These are phyloP conservation scores for Beauveria brongniartii DNA, from an alignment of 2,329 filamentous ascomycete genomes.

Conservation along the genomic window DNA sequence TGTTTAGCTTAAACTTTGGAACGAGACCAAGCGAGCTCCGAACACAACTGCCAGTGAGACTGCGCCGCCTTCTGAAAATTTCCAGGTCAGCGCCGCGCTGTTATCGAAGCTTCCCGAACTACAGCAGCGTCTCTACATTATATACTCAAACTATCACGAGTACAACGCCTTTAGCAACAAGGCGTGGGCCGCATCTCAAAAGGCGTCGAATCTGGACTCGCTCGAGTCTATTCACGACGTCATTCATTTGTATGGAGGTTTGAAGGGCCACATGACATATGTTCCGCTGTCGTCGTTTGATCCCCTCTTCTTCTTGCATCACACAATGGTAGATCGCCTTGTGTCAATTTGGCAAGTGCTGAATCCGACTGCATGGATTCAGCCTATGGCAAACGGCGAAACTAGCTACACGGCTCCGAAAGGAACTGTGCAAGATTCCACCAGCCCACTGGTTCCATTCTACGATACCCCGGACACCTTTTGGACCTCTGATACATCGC, in stretches of 20 bases:
- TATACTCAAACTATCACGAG: slow-evolving; percentile 60
- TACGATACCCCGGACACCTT: slow-evolving; percentile 47
- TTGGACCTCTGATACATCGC: slow-evolving; percentile 58
- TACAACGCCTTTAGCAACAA: slow-evolving; percentile 65
- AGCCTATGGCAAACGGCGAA: slow-evolving; percentile 43
- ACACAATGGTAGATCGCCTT: slow-evolving; percentile 66
- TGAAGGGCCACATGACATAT: slow-evolving; percentile 60
- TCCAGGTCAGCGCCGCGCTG: slow-evolving; percentile 40
- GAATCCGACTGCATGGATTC: slow-evolving; percentile 60
- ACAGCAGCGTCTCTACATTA: slow-evolving; percentile 56
- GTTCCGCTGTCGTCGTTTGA: slow-evolving; percentile 70
- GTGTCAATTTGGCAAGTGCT: slow-evolving; percentile 72
- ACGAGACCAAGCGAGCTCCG: slow-evolving; percentile 51
- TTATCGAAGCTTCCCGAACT: slow-evolving; percentile 41
- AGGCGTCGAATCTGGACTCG: slow-evolving; percentile 49
- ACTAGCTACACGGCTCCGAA: slow-evolving; percentile 53
- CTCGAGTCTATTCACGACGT: slow-evolving; percentile 57
- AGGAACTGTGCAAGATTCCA: slow-evolving; percentile 45
- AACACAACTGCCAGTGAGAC: slow-evolving; percentile 21
- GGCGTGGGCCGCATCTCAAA: slow-evolving; percentile 44
- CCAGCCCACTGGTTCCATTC: slow-evolving; percentile 60
- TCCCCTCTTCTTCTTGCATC: slow-evolving; percentile 71
- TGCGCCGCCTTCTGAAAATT: slow-evolving; percentile 46
- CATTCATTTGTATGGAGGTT: slow-evolving; percentile 51
- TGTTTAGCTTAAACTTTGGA: slow-evolving; percentile 49